phyloP scores from a whole-genome alignment of 1,139 yeast species.

The Hemisphaericaspora xylofermentans region DNA sequence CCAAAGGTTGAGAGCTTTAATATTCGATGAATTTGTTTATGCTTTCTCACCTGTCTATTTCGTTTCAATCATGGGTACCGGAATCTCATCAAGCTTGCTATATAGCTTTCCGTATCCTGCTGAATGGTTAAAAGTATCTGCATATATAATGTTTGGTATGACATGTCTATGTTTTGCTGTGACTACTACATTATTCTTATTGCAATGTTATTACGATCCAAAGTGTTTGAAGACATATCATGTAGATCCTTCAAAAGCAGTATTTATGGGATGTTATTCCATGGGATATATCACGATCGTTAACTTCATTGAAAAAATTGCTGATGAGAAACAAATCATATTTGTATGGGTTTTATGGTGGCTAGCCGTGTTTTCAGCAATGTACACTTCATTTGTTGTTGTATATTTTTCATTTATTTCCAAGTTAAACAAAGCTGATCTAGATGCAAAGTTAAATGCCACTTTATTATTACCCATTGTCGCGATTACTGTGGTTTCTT shows the following conservation, averaged over 20 bases:
- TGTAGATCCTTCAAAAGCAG: constrained; percentile 47
- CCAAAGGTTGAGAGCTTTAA: constrained; percentile 1
- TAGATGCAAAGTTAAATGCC: constrained; percentile 31
- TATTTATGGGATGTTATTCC: constrained; percentile 72
- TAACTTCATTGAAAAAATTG: constrained; percentile 47
- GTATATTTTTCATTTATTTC: constrained; percentile 42
- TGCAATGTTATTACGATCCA: constrained; percentile 36
- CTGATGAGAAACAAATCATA: constrained; percentile 21
- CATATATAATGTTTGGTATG: constrained; percentile 55
- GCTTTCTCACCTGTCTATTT: constrained; percentile 61
- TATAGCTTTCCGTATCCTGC: constrained; percentile 65
- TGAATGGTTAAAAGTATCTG: constrained; percentile 57
- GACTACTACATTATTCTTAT: constrained; percentile 13
- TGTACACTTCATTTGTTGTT: constrained; percentile 59
- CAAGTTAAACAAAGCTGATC: constrained; percentile 22
- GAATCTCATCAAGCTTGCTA: constrained; percentile 62
- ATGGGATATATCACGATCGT: constrained; percentile 75
- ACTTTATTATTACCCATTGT: constrained; percentile 68
- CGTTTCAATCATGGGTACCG: constrained; percentile 82
- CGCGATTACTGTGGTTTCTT: constrained; percentile 69
- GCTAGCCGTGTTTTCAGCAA: constrained; percentile 45
- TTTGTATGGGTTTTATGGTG: constrained; percentile 19
- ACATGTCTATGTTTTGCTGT: constrained; percentile 51
- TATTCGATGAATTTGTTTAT: constrained; percentile 20
- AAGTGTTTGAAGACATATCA: constrained; percentile 34